Base-by-base conservation (phyloP, 495 filamentous ascomycete genomes). In the Hyaloscypha finlandica region DNA sequence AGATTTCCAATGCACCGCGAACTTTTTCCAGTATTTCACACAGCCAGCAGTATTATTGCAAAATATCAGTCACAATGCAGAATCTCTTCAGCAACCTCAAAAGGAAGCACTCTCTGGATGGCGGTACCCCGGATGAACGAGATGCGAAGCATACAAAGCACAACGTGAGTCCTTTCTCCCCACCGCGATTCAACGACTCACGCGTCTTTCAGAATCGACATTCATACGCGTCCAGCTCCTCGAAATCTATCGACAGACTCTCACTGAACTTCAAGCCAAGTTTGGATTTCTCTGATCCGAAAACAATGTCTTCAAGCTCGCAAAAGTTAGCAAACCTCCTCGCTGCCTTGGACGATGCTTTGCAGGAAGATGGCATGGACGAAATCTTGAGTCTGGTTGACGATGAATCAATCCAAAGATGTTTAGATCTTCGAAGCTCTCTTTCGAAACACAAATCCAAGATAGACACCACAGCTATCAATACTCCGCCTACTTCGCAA, bases 271-370 rank as follows among this genome's bases (percentile, higher is more conserved):
- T 37, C 6, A 33, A 12, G 30, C 31, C 56, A 30, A 59, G 32
- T 59, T 37, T 37, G 9, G 56, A 59, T 6, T 4, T 59, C 56
- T 31, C 56, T 37, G 32, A 37, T 8, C 19, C 9, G 6, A 59
- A 9, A 59, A 1, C 33, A 42, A 61, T 29, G 32, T 29, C 56
- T 4, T n/a, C 33, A 61, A 61, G n/a, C 9, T 42, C 56, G 2
- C 42, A 65, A 52, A 73, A 73, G 59, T 31, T 71, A 12, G 54
- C 65, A 25, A 68, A 59, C 25, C 67, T 73, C 31, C 22, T 71
- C 2, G 39, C 20, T 22, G 64, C 68, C n/a, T 48, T 73, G 20
- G 42, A 68, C 29, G 65, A 70, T 19, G 60, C 58, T 22, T 52
- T 70, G 39, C 57, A 65, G 5, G 65, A 66, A 39, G 59, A 68